Conservation (phyloP, 257 asterid genomes). For the Jacaranda mimosifolia region DNA sequence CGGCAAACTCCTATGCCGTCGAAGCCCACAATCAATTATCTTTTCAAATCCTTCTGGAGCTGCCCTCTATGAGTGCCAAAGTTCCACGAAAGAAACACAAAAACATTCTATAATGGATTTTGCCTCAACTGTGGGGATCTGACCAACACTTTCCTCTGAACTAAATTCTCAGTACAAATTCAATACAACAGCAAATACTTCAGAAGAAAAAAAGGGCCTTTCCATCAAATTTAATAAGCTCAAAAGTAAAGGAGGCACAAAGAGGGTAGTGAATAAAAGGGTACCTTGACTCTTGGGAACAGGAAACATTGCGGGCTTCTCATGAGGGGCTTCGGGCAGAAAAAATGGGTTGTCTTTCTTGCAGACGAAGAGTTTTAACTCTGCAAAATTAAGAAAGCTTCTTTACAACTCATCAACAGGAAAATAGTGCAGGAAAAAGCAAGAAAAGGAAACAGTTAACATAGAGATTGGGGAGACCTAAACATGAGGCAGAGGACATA, state of each 20-base stretch:
- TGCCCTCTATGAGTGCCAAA: too few relatives aligned
- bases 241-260: too few relatives aligned
- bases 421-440: background rate
- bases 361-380: constrained; percentile 71
- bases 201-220: too few relatives aligned
- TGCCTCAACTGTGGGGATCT: background rate
- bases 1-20: too few relatives aligned
- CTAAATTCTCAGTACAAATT: background rate
- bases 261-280: background rate
- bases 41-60: too few relatives aligned
- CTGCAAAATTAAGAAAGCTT: constrained; percentile 41
- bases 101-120: too few relatives aligned
- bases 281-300: constrained; percentile 72
- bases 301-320: constrained; percentile 59
- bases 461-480: background rate
- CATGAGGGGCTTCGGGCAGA: constrained; percentile 40
- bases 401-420: background rate
- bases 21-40: too few relatives aligned
- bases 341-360: constrained; percentile 34
- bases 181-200: background rate
- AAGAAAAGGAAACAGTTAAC: background rate
- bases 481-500: constrained; percentile 28
- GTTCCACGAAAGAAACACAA: too few relatives aligned
- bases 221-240: too few relatives aligned
- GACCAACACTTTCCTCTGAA: background rate